phyloP scores from a whole-genome alignment of 148 eudicot species.

The Nepenthes mirabilis region DNA sequence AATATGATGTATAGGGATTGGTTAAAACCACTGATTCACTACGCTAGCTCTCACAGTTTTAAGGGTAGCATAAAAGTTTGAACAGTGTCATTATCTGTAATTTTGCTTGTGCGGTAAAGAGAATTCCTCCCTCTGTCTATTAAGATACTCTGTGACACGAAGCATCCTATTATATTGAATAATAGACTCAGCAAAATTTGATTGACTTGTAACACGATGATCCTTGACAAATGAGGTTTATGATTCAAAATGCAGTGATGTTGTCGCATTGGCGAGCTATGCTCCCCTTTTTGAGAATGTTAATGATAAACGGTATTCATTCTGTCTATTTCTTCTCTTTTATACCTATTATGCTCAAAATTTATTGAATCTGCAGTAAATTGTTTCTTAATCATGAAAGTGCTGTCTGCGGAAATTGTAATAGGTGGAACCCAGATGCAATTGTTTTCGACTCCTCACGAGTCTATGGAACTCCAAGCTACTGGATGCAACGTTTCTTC shows the following conservation, averaged over 20 bases:
- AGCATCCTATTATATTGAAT: no score
- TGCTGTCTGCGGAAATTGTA: not conserved
- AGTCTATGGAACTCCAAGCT: constrained; percentile 83
- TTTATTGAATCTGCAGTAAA: not conserved
- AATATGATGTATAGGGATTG: no score
- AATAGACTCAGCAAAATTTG: no score
- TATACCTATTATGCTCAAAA: not conserved
- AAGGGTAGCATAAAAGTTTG: no score
- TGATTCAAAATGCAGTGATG: constrained; percentile 47
- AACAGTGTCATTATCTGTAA: no score
- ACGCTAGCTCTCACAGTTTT: no score
- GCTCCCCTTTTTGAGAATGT: constrained; percentile 83
- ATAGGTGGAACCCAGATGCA: constrained; percentile 89
- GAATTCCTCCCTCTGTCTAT: no score
- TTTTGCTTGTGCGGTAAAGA: no score
- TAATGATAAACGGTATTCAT: constrained; percentile 43
- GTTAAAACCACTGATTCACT: no score
- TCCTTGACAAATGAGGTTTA: constrained; percentile 7
- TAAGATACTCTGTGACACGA: no score
- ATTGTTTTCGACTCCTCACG: constrained; percentile 70
- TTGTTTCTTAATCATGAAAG: not conserved
- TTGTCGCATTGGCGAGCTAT: constrained; percentile 82
- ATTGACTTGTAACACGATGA: no score
- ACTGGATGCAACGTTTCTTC: constrained; percentile 86
- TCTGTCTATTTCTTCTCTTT: not conserved